Conservation (phyloP, 2,329 filamentous ascomycete genomes). For the Clonostachys sp. region DNA sequence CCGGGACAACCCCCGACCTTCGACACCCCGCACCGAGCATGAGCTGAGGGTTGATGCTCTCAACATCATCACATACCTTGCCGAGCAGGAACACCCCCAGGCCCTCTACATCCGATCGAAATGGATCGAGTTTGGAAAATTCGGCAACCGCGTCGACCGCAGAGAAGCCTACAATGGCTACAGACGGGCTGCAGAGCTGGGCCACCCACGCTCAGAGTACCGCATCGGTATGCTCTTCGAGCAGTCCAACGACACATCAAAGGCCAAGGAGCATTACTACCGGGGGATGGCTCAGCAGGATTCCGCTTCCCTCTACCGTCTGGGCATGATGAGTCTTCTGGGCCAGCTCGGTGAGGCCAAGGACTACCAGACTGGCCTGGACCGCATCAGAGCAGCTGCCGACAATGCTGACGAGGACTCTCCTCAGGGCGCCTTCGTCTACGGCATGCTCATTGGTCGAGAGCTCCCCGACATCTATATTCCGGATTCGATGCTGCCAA, state of each 20-base stretch:
- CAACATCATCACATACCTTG: constrained; percentile 86
- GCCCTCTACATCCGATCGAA: constrained; percentile 92
- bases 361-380: constrained; percentile 72
- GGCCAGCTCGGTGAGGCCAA: constrained; percentile 89
- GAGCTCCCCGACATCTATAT: constrained; percentile 88
- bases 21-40: constrained; percentile 83
- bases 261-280: constrained; percentile 88
- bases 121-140: constrained; percentile 98
- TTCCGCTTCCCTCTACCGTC: constrained; percentile 78
- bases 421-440: constrained; percentile 91
- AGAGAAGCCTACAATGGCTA: constrained; percentile 91
- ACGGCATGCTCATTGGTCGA: constrained; percentile 87
- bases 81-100: constrained; percentile 87
- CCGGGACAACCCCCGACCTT: constrained; percentile 50
- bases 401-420: constrained; percentile 92
- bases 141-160: constrained; percentile 85
- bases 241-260: constrained; percentile 85
- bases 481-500: constrained; percentile 64
- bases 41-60: constrained; percentile 83
- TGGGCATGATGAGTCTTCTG: constrained; percentile 96
- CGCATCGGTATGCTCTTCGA: constrained; percentile 98
- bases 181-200: constrained; percentile 76
- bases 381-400: constrained; percentile 79
- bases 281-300: constrained; percentile 75
- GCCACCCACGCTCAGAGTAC: constrained; percentile 87